Base-by-base conservation (phyloP, 352 stramenopile genomes). In the Pythium insidiosum region DNA sequence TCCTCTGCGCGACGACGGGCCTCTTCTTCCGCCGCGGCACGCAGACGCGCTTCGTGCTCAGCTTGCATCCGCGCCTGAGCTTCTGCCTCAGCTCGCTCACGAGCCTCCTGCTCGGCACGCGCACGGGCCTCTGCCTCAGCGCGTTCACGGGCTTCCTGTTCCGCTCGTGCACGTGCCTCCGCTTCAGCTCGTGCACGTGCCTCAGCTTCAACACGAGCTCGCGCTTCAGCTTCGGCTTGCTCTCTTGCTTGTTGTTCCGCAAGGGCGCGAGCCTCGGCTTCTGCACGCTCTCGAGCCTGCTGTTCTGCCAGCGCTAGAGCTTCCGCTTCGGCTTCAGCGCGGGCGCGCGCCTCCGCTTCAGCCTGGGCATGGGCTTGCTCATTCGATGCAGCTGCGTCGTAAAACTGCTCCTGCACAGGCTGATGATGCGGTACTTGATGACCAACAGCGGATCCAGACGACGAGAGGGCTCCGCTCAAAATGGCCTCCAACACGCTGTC, bases 401-500 rank as follows among this genome's bases (percentile, higher is more conserved):
- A n/a, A n/a, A n/a, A n/a, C 63, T 20, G 63, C 34, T 15, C 47
- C 61, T 40, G 57, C 45, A 19, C 44, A 40, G 21, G 38, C 48
- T 21, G 53, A 43, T 22, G 58, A 41, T 7, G 43, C 35, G 11
- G 56, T n/a, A n/a, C n/a, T n/a, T n/a, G n/a, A n/a, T n/a, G n/a
- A n/a, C n/a, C n/a, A n/a, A n/a, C n/a, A n/a, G n/a, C n/a, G n/a
- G n/a, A n/a, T n/a, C n/a, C n/a, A n/a, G n/a, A n/a, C n/a, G n/a
- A n/a, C n/a, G n/a, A 12, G 19, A 35, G 16, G 20, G 26, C 39
- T 23, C 57, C 63, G 31, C 24, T 58, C 24, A 66, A 53, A 47
- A 85, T 75, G 15, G 65, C 45, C 13, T 68, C 48, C 15, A 88
- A 28, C 26, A 82, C 63, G 38, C 71, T 73, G 20, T 85, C 68